Base-by-base conservation (phyloP, 805 yeast genomes). In the Saccharomyces jurei region DNA sequence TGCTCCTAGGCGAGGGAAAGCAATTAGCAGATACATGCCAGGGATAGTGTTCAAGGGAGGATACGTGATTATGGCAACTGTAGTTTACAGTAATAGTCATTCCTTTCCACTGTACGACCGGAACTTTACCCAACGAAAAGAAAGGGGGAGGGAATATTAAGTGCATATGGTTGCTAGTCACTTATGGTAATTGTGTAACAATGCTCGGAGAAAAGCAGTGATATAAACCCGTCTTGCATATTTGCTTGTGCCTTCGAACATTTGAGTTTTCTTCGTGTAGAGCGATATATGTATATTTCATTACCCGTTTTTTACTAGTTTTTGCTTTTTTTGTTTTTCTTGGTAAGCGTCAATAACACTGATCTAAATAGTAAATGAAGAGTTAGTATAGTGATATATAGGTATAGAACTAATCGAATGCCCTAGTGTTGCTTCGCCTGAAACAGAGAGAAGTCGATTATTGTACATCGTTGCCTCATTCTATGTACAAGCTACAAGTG, bases 401-500 rank as follows among this genome's bases (percentile, higher is more conserved):
- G 13, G 10, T 21, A 9, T 13, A 30, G n/a, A 25, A 47, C 17
- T 14, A 9, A 26, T 49, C 14, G 27, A 25, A 28, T n/a, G 49
- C n/a, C 11, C 22, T 11, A 17, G 32, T 28, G 14, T 25, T 27
- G 36, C 17, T 31, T 31, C 17, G 36, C 36, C 36, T 14, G 36
- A 31, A 31, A 31, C 36, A 31, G 17, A 31, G 36, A 28, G 50
- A 48, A 25, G 21, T 48, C 25, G 50, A 48, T 17, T 11, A 28
- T 22, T 17, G 44, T 36, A 36, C 44, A 17, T 11, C 44, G 25
- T 17, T 17, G 25, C 25, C 22, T 11, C 11, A 25, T 17, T 54
- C 29, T 6, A 58, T 58, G 61, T 51, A 41, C 28, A 58, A 56
- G 22, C 49, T 58, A 46, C 61, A 58, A 41, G 36, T 58, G 14